These are phyloP conservation scores for Podaxis pistillaris DNA, from an alignment of 768 basidiomycete species.

Conservation along the genomic window DNA sequence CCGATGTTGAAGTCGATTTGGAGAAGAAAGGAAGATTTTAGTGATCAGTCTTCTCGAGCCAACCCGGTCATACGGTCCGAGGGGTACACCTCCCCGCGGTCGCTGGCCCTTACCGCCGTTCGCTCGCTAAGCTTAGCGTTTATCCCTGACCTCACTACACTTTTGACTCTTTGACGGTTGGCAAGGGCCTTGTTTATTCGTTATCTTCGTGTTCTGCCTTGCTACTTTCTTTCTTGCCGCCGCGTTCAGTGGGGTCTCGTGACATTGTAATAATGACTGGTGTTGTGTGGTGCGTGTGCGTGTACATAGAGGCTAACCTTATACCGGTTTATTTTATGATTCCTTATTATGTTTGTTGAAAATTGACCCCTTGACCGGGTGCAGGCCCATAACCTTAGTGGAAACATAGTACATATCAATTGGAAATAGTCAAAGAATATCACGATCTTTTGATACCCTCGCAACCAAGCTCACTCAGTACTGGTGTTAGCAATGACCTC, in stretches of 20 bases:
- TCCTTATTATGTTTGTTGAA: neutral
- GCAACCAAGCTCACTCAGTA: neutral
- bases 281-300: neutral
- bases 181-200: neutral
- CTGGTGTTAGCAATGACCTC: neutral
- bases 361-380: neutral
- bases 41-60: neutral
- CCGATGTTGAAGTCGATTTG: constrained; percentile 31
- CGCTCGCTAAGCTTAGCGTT: neutral
- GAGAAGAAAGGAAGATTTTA: constrained; percentile 14
- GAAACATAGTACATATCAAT: neutral
- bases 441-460: neutral
- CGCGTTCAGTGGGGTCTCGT: neutral
- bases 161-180: neutral
- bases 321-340: neutral
- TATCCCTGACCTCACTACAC: neutral
- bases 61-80: neutral
- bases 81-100: no score
- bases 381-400: neutral
- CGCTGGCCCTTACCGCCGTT: neutral
- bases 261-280: neutral
- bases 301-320: neutral
- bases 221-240: neutral
- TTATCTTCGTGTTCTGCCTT: neutral
- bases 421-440: neutral